Conservation (phyloP, 164 flowering plant species). For the Nymphaea colorata region DNA sequence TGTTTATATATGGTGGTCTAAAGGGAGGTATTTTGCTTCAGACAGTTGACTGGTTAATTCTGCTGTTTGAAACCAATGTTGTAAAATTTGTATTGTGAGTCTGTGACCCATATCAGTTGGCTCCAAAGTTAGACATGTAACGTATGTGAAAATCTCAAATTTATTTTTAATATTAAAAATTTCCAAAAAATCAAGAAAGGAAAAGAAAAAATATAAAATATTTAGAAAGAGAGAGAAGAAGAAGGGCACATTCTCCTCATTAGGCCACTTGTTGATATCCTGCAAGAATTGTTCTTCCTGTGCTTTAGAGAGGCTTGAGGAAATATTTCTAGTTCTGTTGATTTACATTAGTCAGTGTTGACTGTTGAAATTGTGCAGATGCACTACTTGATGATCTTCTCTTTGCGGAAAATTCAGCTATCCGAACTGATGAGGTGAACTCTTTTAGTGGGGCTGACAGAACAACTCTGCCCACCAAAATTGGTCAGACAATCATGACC, state of each 20-base stretch:
- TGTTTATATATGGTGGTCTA: conserved; percentile 86
- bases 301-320: background rate
- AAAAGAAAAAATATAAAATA: too few relatives aligned
- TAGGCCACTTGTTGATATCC: background rate
- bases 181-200: too few relatives aligned
- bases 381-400: conserved; percentile 74
- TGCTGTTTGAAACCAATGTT: too few relatives aligned
- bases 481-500: conserved; percentile 19
- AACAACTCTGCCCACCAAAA: conserved; percentile 27
- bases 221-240: too few relatives aligned
- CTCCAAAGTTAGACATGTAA: too few relatives aligned
- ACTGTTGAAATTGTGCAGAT: conserved; percentile 37
- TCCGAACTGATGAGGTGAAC: conserved; percentile 47
- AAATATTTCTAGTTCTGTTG: too few relatives aligned
- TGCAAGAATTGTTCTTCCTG: background rate
- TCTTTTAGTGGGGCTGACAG: conserved; percentile 47
- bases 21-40: conserved; percentile 60
- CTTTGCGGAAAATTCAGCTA: conserved; percentile 78
- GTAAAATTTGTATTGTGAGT: too few relatives aligned
- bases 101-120: too few relatives aligned
- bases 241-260: too few relatives aligned
- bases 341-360: background rate
- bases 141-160: too few relatives aligned
- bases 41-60: too few relatives aligned
- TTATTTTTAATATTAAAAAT: too few relatives aligned